Evolutionary conservation across 441 rosid species (phyloP).

Genomic region (Melastoma candidum): DNA sequence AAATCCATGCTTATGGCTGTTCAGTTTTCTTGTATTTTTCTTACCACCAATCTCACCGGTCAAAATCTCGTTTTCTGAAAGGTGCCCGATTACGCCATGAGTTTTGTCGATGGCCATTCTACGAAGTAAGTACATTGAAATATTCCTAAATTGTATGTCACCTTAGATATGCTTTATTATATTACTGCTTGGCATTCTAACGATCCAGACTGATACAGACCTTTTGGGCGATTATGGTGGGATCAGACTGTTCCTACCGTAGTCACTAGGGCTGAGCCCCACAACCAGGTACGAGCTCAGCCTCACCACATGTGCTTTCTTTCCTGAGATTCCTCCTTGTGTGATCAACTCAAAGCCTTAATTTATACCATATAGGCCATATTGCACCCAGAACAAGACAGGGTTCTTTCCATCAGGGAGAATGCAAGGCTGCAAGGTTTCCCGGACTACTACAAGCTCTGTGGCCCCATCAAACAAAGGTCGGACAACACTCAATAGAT

Average conservation of each 20-base stretch:
- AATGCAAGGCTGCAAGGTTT: conserved; percentile 69
- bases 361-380: conserved; percentile 28
- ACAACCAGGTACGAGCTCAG: conserved; percentile 46
- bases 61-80: conserved; percentile 10
- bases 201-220: conserved; percentile 22
- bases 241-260: conserved; percentile 78
- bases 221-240: conserved; percentile 82
- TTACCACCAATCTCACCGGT: conserved; percentile 1
- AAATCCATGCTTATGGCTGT: neutral
- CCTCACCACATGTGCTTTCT: neutral
- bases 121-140: conserved; percentile 31
- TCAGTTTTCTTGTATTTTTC: neutral
- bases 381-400: conserved; percentile 54
- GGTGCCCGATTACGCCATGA: conserved; percentile 71
- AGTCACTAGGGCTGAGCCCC: conserved; percentile 68
- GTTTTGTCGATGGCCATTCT: conserved; percentile 34
- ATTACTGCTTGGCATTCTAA: neutral
- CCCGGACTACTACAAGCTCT: conserved; percentile 48
- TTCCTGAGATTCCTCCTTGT: neutral
- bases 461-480: conserved; percentile 67
- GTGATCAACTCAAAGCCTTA: too few relatives aligned
- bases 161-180: neutral
- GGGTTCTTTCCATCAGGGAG: conserved; percentile 55
- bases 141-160: neutral
- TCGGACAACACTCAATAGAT: neutral